Evolutionary conservation across 163 green algal species (phyloP), one percentile per base, ranked within the genome.

Genomic region (Scenedesmus sp.): DNA sequence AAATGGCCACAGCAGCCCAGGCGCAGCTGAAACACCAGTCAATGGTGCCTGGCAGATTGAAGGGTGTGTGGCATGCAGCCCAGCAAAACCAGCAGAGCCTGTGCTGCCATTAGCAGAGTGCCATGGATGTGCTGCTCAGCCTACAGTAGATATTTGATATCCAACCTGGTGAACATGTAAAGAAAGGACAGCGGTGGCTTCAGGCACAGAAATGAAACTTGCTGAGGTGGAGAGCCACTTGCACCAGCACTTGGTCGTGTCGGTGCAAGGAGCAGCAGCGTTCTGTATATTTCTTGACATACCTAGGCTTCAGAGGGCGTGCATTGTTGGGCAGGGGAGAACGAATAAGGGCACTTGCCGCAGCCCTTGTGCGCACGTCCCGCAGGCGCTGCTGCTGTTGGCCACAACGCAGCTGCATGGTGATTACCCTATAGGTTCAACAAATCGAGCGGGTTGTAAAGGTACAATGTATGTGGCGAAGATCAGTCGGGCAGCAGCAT

Each of bases 281-380:
- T 16, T 76, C 65, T 37, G 7, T 86, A 16, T 49, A 44, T 20
- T 26, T 13, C 6, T 18, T n/a, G 12, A 26, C 26, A 53, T n/a
- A 90, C 85, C 85, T 85, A 7, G 85, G 70, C 85, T 90, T 83
- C 30, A 90, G 72, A 43, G 72, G 85, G 16, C 49, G 46, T 13
- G 85, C 85, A 33, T 33, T 90, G n/a, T 30, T 30, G 3, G 85
- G 85, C 85, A 90, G 33, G 7, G 85, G 72, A 37, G 70, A 85
- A 49, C 85, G 70, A 26, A 83, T 15, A 5, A 90, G 33, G 51
- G 46, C 81, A 37, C 30, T 53, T 30, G 85, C 68, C 22, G 84
- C 84, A 53, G 85, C 85, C 85, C 68, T 46, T 37, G 85, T 76
- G 65, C 65, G 65, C 65, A 76, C 65, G 65, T 76, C 65, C 65